A percentile compares a stretch with the other conserved stretches of the same genome.
These are phyloP conservation scores for Pseudotulostoma volvatum DNA, from an alignment of 495 filamentous ascomycete species.

Conservation along the genomic window DNA sequence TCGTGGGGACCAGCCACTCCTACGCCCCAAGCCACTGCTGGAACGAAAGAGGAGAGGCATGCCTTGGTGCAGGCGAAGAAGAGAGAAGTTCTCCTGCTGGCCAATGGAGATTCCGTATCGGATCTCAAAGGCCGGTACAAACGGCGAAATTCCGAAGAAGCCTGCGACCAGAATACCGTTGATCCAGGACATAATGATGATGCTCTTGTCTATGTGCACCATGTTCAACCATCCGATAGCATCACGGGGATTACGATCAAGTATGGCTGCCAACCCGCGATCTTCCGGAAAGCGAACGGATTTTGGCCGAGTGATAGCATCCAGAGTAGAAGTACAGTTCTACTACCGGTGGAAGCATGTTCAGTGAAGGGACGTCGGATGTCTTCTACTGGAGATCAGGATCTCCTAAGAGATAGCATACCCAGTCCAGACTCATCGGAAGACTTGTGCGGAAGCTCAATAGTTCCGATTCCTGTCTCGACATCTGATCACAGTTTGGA, in stretches of 20 bases:
- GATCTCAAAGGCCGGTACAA: conserved; percentile 36
- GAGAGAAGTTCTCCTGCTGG: conserved; percentile 39
- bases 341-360: conserved; percentile 83
- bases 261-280: conserved; percentile 65
- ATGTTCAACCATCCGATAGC: conserved; percentile 65
- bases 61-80: conserved; percentile 45
- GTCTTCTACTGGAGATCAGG: conserved; percentile 11
- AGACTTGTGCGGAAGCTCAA: conserved; percentile 26
- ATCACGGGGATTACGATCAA: conserved; percentile 79
- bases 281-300: conserved; percentile 74
- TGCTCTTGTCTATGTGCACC: conserved; percentile 76
- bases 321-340: conserved; percentile 61
- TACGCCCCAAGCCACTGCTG: conserved; percentile 31
- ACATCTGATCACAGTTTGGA: conserved; percentile 6
- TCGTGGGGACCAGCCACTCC: conserved; percentile 40
- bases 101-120: conserved; percentile 32
- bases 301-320: conserved; percentile 88
- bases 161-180: conserved; percentile 14
- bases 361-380: conserved; percentile 55
- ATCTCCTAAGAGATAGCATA: conserved; percentile 19
- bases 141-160: conserved; percentile 41
- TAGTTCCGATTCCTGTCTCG: conserved; percentile 18
- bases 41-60: conserved; percentile 39
- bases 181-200: conserved; percentile 47
- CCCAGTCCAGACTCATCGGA: conserved; percentile 13